These are phyloP conservation scores for Chlorella sorokiniana DNA, from an alignment of 139 green algal species.

Conservation along the genomic window DNA sequence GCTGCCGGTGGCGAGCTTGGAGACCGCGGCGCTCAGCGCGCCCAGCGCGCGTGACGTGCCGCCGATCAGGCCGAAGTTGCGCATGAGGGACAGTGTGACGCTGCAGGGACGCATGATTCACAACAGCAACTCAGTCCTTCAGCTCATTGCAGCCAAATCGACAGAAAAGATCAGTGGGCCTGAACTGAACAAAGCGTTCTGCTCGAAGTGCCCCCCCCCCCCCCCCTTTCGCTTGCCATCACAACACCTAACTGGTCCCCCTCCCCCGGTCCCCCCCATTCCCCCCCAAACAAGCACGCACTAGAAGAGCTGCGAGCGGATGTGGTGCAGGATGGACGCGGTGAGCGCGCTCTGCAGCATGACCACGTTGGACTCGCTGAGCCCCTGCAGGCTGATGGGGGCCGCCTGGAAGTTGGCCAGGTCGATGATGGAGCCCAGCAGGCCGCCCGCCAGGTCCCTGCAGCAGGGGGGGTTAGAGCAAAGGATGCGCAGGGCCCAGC, in stretches of 20 bases:
- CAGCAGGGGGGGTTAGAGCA: background rate
- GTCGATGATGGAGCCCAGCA: constrained; percentile 54
- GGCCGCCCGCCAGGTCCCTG: constrained; percentile 34
- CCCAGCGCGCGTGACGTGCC: constrained; percentile 55
- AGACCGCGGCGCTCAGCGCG: constrained; percentile 45
- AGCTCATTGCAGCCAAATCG: no score
- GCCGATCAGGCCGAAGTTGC: constrained; percentile 59
- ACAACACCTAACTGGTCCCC: no score
- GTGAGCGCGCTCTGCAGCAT: constrained; percentile 36
- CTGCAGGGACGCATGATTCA: no score
- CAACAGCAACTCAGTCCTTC: no score
- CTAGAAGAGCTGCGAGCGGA: constrained; percentile 28
- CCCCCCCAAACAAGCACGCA: background rate
- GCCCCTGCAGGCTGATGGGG: constrained; percentile 64
- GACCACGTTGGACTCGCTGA: constrained; percentile 46
- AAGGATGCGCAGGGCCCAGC: background rate
- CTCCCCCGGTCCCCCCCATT: no score
- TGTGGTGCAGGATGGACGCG: constrained; percentile 10
- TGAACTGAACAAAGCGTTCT: no score
- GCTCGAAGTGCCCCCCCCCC: no score
- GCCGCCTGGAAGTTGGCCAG: constrained; percentile 81
- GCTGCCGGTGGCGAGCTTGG: constrained; percentile 32
- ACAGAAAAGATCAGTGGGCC: no score
- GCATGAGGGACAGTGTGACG: constrained; percentile 41
- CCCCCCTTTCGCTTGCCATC: no score